Conservation (phyloP, 192 early-diverging fungal genomes). For the Linderina pennispora region DNA sequence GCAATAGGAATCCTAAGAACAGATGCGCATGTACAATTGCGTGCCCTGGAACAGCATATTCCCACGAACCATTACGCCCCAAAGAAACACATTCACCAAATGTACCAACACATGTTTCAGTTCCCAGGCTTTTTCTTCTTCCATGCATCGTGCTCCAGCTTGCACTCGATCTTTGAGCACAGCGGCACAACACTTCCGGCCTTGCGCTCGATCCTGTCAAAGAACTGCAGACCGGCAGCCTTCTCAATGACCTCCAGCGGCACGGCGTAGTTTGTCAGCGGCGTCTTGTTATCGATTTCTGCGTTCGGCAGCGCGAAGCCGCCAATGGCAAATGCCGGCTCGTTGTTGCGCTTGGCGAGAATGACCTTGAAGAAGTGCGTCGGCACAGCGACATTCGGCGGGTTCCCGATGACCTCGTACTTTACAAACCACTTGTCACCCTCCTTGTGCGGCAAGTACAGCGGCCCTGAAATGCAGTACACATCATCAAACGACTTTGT, state of each 20-base stretch:
- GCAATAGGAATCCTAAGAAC: too few species aligned
- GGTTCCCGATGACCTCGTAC: constrained; percentile 83
- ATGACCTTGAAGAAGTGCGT: constrained; percentile 95
- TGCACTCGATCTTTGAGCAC: constrained; percentile 36
- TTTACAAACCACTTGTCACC: constrained; percentile 73
- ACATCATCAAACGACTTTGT: constrained; percentile 73
- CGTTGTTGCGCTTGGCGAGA: constrained; percentile 54
- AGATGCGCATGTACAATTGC: too few species aligned
- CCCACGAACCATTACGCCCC: too few species aligned
- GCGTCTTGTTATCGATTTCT: constrained; percentile 55
- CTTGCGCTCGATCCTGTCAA: constrained; percentile 51
- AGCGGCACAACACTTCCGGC: constrained; percentile 23
- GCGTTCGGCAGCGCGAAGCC: constrained; percentile 86
- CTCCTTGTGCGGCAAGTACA: constrained; percentile 76
- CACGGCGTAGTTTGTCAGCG: constrained; percentile 61
- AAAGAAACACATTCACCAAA: too few species aligned
- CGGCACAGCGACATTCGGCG: constrained; percentile 83
- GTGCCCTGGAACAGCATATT: too few species aligned
- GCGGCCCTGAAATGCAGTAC: constrained; percentile 80
- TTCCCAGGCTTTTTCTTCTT: constrained; percentile 27
- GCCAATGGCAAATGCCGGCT: constrained; percentile 45
- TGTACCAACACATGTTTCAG: too few species aligned
- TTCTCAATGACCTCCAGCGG: constrained; percentile 71
- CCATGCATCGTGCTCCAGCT: constrained; percentile 32
- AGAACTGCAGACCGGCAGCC: constrained; percentile 64